Evolutionary conservation across 129 eudicot species (phyloP), one percentile per base, ranked within the genome.

Genomic region (Kitagawia praeruptora): DNA sequence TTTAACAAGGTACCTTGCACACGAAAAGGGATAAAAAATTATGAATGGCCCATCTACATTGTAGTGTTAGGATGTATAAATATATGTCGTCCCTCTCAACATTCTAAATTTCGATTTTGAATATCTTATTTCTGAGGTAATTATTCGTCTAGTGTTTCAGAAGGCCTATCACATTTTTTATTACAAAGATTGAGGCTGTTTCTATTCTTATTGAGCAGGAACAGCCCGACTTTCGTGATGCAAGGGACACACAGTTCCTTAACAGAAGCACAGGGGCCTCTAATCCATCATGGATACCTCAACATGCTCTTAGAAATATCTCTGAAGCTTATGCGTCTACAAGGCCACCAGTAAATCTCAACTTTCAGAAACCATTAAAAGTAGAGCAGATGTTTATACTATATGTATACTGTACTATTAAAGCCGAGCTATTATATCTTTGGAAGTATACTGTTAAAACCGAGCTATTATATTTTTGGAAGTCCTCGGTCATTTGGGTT

Each of bases 271-370:
- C 89, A 87, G 93, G 80, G 13, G 89, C 85, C 47, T 85, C 80
- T 64, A 91, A 86, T 85, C 66, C 91, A 46, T 82, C 84, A 31
- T 88, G 96, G 96, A 79, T 81, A 67, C 89, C 89, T 45, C 92
- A 85, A 74, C 89, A 89, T 79, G 25, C 71, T 71, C 49, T 82
- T 80, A 81, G 58, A 31, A 82, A 71, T 48, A 82, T 78, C 81
- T 54, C 85, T 75, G 92, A 87, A 75, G 77, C 82, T 45, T 69
- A 81, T 54, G 96, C 85, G 39, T 45, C 81, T 76, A 91, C 80
- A 82, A 87, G 91, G 72, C 86, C 79, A 66, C 93, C 86, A 86
- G 97, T 92, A 38, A 81, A 76, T 54, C 37, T 25, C 48, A 47
- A 49, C 66, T 75, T 31, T 49, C 19, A 72, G n/a, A 41, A n/a